A percentile compares a stretch with the other conserved stretches of the same genome.
These are phyloP conservation scores for Pseudocercospora eumusae DNA, from an alignment of 2,329 filamentous ascomycete genomes.

Conservation along the genomic window DNA sequence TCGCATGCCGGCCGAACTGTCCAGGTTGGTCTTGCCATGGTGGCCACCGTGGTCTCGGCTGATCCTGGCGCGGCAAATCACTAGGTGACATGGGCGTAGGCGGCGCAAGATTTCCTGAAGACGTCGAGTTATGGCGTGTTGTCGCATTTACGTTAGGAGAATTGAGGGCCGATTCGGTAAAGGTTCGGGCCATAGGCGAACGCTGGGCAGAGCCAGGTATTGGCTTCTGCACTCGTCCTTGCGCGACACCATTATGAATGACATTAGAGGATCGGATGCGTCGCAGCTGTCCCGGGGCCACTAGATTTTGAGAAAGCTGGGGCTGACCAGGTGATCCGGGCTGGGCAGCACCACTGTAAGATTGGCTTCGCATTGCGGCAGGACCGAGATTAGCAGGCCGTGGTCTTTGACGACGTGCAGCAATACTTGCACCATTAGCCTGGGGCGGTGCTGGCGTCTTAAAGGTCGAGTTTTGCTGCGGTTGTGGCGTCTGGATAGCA, in stretches of 20 bases:
- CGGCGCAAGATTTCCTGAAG: constrained; percentile 47
- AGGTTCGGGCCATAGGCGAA: constrained; percentile 50
- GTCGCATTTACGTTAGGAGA: constrained; percentile 46
- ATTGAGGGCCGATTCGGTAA: constrained; percentile 49
- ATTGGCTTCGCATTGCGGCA: constrained; percentile 47
- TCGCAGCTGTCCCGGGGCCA: constrained; percentile 60
- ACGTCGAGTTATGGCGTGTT: constrained; percentile 40
- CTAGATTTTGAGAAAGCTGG: constrained; percentile 59
- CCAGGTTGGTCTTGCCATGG: constrained; percentile 44
- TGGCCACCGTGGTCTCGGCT: constrained; percentile 37
- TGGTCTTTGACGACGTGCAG: constrained; percentile 42
- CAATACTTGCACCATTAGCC: constrained; percentile 40
- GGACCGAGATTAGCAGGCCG: constrained; percentile 48
- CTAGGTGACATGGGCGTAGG: constrained; percentile 52
- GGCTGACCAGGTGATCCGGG: constrained; percentile 48
- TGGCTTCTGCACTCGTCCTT: constrained; percentile 51
- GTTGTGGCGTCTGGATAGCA: constrained; percentile 39
- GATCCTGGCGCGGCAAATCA: constrained; percentile 38
- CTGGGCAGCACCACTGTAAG: constrained; percentile 42
- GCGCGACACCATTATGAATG: constrained; percentile 44
- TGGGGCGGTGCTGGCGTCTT: constrained; percentile 41
- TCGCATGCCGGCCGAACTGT: constrained; percentile 42
- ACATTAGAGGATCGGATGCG: constrained; percentile 53
- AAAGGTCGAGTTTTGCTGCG: constrained; percentile 35
- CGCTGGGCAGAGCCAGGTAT: constrained; percentile 49